Evolutionary conservation across 2,329 filamentous ascomycete species (phyloP), one percentile per base, ranked within the genome.

Genomic region (Achaetomium macrosporum): DNA sequence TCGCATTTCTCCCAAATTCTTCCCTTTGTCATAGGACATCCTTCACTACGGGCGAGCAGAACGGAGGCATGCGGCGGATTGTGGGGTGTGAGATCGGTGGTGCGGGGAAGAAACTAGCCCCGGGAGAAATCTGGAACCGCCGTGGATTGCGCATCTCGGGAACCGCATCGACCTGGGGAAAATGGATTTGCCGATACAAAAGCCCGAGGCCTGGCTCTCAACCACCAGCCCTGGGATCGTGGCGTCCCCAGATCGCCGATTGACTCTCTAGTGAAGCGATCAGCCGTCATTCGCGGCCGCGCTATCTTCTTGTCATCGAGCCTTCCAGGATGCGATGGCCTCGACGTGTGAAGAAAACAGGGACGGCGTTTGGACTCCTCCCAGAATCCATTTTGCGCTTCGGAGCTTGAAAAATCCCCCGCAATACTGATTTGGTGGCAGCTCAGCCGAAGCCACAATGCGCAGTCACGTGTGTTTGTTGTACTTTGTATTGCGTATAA

Each of bases 161-260:
- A 56, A 48, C 50, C 47, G 10, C 30, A 15, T 46, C 35, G 16
- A 42, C 9, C 20, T 11, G 44, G 51, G 59, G 58, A 58, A 61
- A 60, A 61, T 60, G 52, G 47, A 61, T 61, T 58, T 59, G 56
- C 59, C 59, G 59, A 31, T 44, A 30, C 7, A 17, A 4, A 45
- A 30, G 31, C 42, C 52, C 37, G 47, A 47, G 5, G 37, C 17
- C 33, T 35, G 36, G 41, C 41, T 45, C 35, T 15, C 35, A n/a
- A n/a, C n/a, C n/a, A n/a, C n/a, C n/a, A n/a, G n/a, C n/a, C n/a
- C n/a, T n/a, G n/a, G n/a, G n/a, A n/a, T n/a, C n/a, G n/a, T n/a
- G n/a, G n/a, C n/a, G n/a, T n/a, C n/a, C n/a, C n/a, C n/a, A n/a
- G n/a, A n/a, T n/a, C n/a, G n/a, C n/a, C n/a, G n/a, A n/a, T n/a